Percentiles rank a stretch among this genome's conserved stretches.
phyloP scores from a whole-genome alignment of 139 green algal species.

The Picochlorum sp. region DNA sequence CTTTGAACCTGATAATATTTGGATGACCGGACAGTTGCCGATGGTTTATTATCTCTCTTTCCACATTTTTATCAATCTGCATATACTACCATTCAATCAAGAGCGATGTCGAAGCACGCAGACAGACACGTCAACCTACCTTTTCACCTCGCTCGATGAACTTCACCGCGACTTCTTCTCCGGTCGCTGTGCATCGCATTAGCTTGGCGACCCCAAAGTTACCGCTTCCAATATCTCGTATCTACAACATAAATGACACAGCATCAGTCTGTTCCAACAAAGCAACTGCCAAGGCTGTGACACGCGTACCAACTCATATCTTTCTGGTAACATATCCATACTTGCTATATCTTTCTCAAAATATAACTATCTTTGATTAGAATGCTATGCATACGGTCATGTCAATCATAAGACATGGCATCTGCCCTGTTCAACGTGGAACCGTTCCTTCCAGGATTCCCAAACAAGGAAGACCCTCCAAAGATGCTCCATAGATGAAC shows the following conservation, averaged over 20 bases:
- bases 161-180: conserved; percentile 71
- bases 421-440: too few relatives aligned
- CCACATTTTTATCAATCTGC: conserved; percentile 96
- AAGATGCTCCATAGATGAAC: too few relatives aligned
- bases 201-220: conserved; percentile 92
- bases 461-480: too few relatives aligned
- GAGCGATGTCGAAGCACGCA: not conserved
- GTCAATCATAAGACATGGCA: too few relatives aligned
- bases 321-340: conserved; percentile 4
- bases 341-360: too few relatives aligned
- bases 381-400: too few relatives aligned
- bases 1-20: conserved; percentile 96
- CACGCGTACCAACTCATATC: conserved; percentile 6
- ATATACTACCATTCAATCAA: not conserved
- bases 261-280: not conserved
- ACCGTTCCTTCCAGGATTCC: too few relatives aligned
- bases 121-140: conserved; percentile 13
- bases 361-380: too few relatives aligned
- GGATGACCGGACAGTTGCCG: conserved; percentile 75
- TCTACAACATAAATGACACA: conserved; percentile 19
- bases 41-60: conserved; percentile 98
- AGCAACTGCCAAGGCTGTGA: not conserved
- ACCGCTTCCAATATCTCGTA: conserved; percentile 75
- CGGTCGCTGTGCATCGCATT: conserved; percentile 48
- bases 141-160: conserved; percentile 71